Percentiles rank a stretch among this genome's conserved stretches.
These are phyloP conservation scores for Ustulina deusta DNA, from an alignment of 2,329 filamentous ascomycete species.

Conservation along the genomic window DNA sequence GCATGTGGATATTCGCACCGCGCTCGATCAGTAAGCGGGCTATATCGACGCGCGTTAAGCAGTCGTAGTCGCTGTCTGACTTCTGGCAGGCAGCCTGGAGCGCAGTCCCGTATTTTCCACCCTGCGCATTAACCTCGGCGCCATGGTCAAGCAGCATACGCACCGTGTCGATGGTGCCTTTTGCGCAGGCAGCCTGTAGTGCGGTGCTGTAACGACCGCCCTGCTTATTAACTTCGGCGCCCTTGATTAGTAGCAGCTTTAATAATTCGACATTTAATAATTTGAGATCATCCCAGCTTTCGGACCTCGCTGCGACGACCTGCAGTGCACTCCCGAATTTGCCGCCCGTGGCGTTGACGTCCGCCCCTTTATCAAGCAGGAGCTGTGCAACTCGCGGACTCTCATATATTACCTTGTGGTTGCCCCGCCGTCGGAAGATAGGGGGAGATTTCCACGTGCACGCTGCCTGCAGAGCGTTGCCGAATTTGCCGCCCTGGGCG, in stretches of 20 bases:
- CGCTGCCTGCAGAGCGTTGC: background rate
- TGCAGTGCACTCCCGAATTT: background rate
- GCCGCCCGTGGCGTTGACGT: background rate
- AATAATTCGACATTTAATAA: background rate
- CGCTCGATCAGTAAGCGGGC: background rate
- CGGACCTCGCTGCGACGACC: background rate
- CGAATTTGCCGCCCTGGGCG: background rate
- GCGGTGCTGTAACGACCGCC: background rate
- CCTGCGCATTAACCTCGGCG: constrained; percentile 1
- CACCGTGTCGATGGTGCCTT: background rate
- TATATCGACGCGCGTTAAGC: background rate
- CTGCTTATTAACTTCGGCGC: background rate
- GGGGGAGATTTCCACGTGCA: too few relatives aligned
- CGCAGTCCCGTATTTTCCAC: constrained; percentile 8
- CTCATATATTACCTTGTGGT: too few relatives aligned
- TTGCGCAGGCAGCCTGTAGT: background rate
- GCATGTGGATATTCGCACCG: constrained; percentile 3
- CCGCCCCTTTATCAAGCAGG: background rate
- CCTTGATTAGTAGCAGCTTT: constrained; percentile 9
- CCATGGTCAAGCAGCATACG: background rate
- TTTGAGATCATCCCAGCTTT: too few relatives aligned
- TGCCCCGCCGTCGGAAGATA: too few relatives aligned
- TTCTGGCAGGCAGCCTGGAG: constrained; percentile 7
- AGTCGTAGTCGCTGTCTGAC: too few relatives aligned
- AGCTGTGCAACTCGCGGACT: background rate